A percentile compares a stretch with the other conserved stretches of the same genome.
Evolutionary conservation across 768 basidiomycete species (phyloP).

Genomic region (Phylloporus arenicola): DNA sequence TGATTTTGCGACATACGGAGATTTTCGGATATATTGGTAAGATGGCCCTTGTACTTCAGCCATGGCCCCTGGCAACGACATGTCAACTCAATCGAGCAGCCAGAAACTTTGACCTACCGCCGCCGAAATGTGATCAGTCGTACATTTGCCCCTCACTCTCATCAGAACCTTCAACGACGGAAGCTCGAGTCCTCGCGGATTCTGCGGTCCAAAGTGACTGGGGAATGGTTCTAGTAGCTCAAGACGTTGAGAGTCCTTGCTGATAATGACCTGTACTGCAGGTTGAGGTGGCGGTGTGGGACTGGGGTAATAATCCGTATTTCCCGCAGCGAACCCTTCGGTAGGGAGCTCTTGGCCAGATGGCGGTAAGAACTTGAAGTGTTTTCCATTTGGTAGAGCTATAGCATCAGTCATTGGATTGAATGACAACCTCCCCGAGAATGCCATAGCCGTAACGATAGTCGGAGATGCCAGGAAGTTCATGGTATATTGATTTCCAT

Average conservation of each 20-base stretch:
- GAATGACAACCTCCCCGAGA: constrained; percentile 89
- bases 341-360: constrained; percentile 78
- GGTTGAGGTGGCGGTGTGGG: constrained; percentile 71
- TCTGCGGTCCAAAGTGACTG: constrained; percentile 59
- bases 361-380: constrained; percentile 84
- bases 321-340: constrained; percentile 74
- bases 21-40: constrained; percentile 96
- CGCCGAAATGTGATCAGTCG: constrained; percentile 97
- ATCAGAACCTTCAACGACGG: constrained; percentile 80
- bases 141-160: constrained; percentile 96
- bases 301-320: constrained; percentile 69
- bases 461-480: constrained; percentile 98
- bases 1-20: constrained; percentile 51
- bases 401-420: constrained; percentile 83
- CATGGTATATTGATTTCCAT: constrained; percentile 91
- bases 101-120: constrained; percentile 52
- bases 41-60: constrained; percentile 97
- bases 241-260: constrained; percentile 73
- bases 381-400: constrained; percentile 59
- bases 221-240: constrained; percentile 83
- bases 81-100: neutral
- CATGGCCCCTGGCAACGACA: constrained; percentile 70
- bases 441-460: constrained; percentile 95
- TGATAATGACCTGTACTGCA: constrained; percentile 72
- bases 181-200: constrained; percentile 62